Evolutionary conservation across 257 asterid genomes (phyloP), one percentile per base, ranked within the genome.

Genomic region (Osmanthus fragrans): DNA sequence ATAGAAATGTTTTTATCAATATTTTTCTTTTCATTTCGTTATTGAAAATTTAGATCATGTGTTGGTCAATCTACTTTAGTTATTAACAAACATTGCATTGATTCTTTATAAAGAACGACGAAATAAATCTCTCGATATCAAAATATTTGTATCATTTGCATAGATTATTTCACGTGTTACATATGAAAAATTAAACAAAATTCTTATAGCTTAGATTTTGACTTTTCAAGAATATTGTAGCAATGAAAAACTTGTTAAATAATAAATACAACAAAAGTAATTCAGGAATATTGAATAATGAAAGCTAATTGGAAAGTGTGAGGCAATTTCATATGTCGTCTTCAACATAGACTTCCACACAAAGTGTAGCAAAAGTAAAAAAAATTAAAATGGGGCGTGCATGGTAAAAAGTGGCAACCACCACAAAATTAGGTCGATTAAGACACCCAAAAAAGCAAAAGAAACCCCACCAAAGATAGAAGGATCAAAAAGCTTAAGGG

Each of bases 361-460:
- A 39, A 39, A 39, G 45, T 56, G 23, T 8, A 18, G 23, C 25
- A 8, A 60, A 60, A 25, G 68, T 23, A 7, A 9, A 10, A n/a
- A 56, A 60, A 5, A 16, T 68, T 13, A 65, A 65, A 42, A 27
- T 60, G 56, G 65, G 29, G 45, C 42, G 32, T 64, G 73, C 65
- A 65, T 65, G 79, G 40, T 21, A 40, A 63, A 58, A 37, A 67
- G 65, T 23, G 15, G 70, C 4, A 12, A 29, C 19, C 12, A 39
- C 66, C 34, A 65, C 47, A 9, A 32, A 63, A 72, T 63, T 72
- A 37, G 80, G 80, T 68, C 33, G 6, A 40, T 36, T 23, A 66
- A 5, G 81, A 75, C 69, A 76, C 84, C 68, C 77, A 63, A 70
- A 77, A 40, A 25, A 60, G 25, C 30, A 32, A 45, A 33, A 19